A percentile compares a stretch with the other conserved stretches of the same genome.
These are phyloP conservation scores for Phytophthora chlamydospora DNA, from an alignment of 352 stramenopile species.

Conservation along the genomic window DNA sequence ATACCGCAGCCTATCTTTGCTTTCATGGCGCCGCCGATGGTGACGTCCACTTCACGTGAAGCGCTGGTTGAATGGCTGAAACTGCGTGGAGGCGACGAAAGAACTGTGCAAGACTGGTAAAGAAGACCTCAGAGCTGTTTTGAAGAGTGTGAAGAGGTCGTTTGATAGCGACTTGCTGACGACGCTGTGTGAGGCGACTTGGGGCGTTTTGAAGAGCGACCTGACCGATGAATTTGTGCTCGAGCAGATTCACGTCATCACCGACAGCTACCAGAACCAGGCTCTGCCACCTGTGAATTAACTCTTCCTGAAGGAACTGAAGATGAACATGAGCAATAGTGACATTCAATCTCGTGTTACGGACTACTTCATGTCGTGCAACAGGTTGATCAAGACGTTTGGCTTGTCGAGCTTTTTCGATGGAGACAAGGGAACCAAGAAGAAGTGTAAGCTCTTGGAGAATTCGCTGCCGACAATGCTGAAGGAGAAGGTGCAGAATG, in stretches of 20 bases:
- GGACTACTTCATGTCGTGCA: conserved; percentile 8
- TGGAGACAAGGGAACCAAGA: no score
- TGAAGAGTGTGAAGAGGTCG: conserved; percentile 16
- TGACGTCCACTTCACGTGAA: conserved; percentile 7
- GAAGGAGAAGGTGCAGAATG: no score
- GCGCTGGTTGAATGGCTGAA: conserved; percentile 20
- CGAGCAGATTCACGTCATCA: neutral
- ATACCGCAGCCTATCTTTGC: conserved; percentile 14
- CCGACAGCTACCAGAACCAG: conserved; percentile 9
- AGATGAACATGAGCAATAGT: conserved; percentile 5
- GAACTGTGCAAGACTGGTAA: conserved; percentile 15
- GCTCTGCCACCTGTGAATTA: conserved; percentile 3
- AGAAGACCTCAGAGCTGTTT: conserved; percentile 3
- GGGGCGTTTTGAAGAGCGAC: conserved; percentile 7
- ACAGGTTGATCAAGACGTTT: neutral
- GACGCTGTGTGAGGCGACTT: conserved; percentile 12
- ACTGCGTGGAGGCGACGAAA: conserved; percentile 9
- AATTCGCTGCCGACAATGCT: no score
- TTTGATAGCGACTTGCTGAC: conserved; percentile 11
- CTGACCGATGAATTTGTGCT: conserved; percentile 8
- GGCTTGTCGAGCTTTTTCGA: no score
- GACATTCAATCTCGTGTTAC: conserved; percentile 8
- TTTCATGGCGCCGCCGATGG: conserved; percentile 3
- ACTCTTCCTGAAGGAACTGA: conserved; percentile 4
- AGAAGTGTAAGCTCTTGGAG: no score